These are phyloP conservation scores for Aspergillus pseudoglaucus DNA, from an alignment of 2,329 filamentous ascomycete genomes.

Conservation along the genomic window DNA sequence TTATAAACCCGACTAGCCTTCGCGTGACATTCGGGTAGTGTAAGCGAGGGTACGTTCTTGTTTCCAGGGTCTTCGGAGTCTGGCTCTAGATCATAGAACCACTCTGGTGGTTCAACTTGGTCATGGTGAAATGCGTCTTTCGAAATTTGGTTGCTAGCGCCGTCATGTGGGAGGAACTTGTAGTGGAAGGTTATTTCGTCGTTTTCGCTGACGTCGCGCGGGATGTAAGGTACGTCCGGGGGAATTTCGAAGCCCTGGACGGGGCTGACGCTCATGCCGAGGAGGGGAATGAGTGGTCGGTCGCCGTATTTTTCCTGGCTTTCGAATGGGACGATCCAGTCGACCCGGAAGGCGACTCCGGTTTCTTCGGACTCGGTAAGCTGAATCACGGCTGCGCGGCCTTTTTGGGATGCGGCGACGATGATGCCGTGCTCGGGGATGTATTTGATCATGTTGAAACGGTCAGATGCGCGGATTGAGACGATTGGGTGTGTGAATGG, in stretches of 20 bases:
- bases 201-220: constrained; percentile 13
- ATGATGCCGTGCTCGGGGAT: constrained; percentile 55
- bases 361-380: constrained; percentile 38
- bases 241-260: constrained; percentile 46
- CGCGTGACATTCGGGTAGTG: constrained; percentile 30
- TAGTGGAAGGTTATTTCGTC: constrained; percentile 17
- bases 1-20: constrained; percentile 24
- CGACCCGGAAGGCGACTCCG: constrained; percentile 47
- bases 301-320: constrained; percentile 42
- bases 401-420: constrained; percentile 52
- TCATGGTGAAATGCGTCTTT: background rate
- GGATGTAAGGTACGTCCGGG: constrained; percentile 29
- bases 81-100: background rate
- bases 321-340: constrained; percentile 50
- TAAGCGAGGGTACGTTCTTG: constrained; percentile 7
- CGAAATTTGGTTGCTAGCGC: background rate
- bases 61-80: background rate
- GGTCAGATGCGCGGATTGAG: constrained; percentile 33
- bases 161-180: constrained; percentile 6
- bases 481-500: constrained; percentile 18
- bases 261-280: constrained; percentile 52
- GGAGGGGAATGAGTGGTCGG: constrained; percentile 41
- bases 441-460: constrained; percentile 53
- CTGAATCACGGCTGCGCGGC: constrained; percentile 49
- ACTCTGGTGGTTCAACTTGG: background rate